phyloP scores from a whole-genome alignment of 2,329 filamentous ascomycete species.

The Plectosphaerella sp. region DNA sequence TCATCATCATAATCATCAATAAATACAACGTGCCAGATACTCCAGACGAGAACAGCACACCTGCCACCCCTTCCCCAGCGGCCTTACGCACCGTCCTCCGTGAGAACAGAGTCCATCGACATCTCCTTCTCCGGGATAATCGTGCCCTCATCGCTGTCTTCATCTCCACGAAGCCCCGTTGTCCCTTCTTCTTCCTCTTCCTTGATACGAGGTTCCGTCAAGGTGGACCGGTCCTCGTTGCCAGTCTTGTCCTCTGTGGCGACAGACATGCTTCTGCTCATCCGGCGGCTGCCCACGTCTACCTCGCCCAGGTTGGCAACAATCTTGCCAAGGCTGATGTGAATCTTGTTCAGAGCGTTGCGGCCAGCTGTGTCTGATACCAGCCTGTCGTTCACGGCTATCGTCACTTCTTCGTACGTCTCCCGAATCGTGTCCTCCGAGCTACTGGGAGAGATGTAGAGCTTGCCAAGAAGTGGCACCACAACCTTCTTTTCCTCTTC shows the following conservation, averaged over 20 bases:
- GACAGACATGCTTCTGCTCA: constrained; percentile 40
- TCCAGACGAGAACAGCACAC: neutral
- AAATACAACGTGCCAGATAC: no score
- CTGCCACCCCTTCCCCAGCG: neutral
- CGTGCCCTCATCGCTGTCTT: constrained; percentile 19
- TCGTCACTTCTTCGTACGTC: constrained; percentile 52
- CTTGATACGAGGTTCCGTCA: constrained; percentile 40
- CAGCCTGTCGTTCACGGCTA: constrained; percentile 59
- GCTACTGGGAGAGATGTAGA: constrained; percentile 69
- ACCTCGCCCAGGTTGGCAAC: constrained; percentile 54
- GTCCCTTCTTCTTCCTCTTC: constrained; percentile 40
- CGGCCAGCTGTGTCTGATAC: constrained; percentile 56
- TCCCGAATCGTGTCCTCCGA: constrained; percentile 53
- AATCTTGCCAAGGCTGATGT: constrained; percentile 63
- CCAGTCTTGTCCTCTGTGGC: constrained; percentile 22
- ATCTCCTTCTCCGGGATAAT: constrained; percentile 21
- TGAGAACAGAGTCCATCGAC: constrained; percentile 33
- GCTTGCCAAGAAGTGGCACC: constrained; percentile 73
- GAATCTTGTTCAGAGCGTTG: constrained; percentile 65
- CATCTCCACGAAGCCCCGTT: constrained; percentile 23
- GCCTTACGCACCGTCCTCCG: constrained; percentile 30
- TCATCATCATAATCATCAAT: no score
- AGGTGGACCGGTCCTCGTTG: constrained; percentile 31
- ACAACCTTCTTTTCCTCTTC: constrained; percentile 85
- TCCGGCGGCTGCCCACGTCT: constrained; percentile 28